Percentiles rank a stretch among this genome's conserved stretches.
Evolutionary conservation across 148 eudicot species (phyloP).

Genomic region (Heliamphora exappendiculata): DNA sequence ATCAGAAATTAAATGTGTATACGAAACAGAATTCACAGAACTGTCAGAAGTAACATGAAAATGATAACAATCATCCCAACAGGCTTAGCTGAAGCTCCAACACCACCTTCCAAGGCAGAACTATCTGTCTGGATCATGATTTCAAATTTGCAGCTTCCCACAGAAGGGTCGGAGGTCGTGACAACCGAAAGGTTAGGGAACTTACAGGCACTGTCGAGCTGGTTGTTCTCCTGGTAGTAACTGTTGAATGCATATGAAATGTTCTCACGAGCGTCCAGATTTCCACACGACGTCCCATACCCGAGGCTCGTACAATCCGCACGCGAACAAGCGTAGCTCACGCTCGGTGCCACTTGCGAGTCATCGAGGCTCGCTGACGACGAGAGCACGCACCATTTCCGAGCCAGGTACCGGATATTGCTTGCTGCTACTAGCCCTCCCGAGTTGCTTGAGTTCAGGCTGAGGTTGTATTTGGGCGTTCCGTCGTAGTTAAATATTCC

Average conservation of each 20-base stretch:
- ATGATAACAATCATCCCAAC: too few relatives aligned
- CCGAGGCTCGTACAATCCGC: slow-evolving; percentile 89
- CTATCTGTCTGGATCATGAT: slow-evolving; percentile 64
- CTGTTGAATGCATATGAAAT: slow-evolving; percentile 76
- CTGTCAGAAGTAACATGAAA: too few relatives aligned
- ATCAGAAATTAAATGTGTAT: too few relatives aligned
- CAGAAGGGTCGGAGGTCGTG: slow-evolving; percentile 54
- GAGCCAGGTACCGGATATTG: slow-evolving; percentile 40
- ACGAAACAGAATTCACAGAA: too few relatives aligned
- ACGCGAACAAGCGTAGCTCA: slow-evolving; percentile 75
- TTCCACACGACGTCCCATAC: slow-evolving; percentile 58
- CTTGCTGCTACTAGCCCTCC: too few relatives aligned
- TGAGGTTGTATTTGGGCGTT: slow-evolving; percentile 57
- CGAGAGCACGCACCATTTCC: slow-evolving; percentile 79
- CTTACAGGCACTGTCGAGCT: slow-evolving; percentile 65
- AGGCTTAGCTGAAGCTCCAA: too few relatives aligned
- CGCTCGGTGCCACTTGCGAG: slow-evolving; percentile 48
- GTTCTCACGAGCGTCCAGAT: slow-evolving; percentile 62
- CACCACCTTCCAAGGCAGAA: too few relatives aligned
- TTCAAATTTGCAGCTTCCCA: slow-evolving; percentile 46
- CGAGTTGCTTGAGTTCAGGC: slow-evolving; percentile 55
- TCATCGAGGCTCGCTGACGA: slow-evolving; percentile 46
- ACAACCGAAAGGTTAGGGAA: slow-evolving; percentile 47
- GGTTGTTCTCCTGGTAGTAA: slow-evolving; percentile 73
- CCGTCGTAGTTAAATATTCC: slow-evolving; percentile 74